A percentile compares a stretch with the other conserved stretches of the same genome.
Conservation (phyloP, 768 basidiomycete species). For the Mrakia blollopis region DNA sequence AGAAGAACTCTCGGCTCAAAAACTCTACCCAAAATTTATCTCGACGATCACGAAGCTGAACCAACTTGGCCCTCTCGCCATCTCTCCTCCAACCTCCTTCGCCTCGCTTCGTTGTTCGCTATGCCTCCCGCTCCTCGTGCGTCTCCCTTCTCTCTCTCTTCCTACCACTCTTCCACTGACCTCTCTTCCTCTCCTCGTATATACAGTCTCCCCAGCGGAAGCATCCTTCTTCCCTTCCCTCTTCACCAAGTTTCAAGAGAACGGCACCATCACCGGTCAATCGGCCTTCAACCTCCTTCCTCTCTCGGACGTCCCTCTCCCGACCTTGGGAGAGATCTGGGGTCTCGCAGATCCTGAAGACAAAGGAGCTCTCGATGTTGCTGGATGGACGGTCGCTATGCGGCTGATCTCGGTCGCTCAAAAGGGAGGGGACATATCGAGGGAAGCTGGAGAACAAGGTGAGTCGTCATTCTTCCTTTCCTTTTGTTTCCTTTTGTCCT, state of each 20-base stretch:
- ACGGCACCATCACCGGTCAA: constrained; percentile 59
- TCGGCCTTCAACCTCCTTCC: constrained; percentile 81
- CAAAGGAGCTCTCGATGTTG: constrained; percentile 83
- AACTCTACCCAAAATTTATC: no score
- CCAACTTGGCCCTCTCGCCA: neutral
- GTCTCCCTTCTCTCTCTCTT: neutral
- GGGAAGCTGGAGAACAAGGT: constrained; percentile 67
- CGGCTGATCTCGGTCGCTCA: constrained; percentile 90
- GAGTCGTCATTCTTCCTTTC: constrained; percentile 40
- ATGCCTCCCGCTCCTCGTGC: constrained; percentile 26
- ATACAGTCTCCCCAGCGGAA: constrained; percentile 28
- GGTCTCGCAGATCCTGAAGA: constrained; percentile 85
- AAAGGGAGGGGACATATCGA: constrained; percentile 65
- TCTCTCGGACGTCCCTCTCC: constrained; percentile 71
- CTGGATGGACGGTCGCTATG: constrained; percentile 80
- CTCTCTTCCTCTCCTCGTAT: neutral
- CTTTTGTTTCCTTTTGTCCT: neutral
- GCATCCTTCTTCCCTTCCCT: constrained; percentile 30
- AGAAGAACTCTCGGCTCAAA: no score
- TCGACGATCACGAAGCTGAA: no score
- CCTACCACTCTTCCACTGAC: neutral
- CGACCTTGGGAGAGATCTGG: constrained; percentile 88
- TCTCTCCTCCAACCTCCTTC: neutral
- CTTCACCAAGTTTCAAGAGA: constrained; percentile 33
- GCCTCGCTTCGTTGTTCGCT: no score